These are phyloP conservation scores for Passalora sequoiae DNA, from an alignment of 2,329 filamentous ascomycete species.

Conservation along the genomic window DNA sequence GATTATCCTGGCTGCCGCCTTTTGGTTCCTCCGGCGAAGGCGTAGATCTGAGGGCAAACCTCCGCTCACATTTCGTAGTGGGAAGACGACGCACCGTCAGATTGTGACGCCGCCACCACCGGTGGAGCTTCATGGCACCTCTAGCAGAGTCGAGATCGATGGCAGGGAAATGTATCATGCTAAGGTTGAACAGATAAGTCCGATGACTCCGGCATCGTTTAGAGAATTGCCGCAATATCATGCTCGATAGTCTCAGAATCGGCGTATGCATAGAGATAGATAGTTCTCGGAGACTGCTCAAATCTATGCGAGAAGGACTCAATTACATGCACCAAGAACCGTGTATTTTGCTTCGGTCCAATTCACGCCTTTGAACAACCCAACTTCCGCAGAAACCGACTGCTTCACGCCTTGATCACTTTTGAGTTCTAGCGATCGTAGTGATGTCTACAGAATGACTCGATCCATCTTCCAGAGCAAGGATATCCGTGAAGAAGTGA, in stretches of 20 bases:
- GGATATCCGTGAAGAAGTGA: too few relatives aligned
- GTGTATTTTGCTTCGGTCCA: too few relatives aligned
- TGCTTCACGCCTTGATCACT: too few relatives aligned
- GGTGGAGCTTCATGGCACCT: background rate
- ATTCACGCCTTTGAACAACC: too few relatives aligned
- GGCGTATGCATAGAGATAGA: too few relatives aligned
- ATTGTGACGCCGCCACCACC: background rate
- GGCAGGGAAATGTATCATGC: background rate
- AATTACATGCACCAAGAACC: too few relatives aligned
- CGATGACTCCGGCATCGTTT: background rate
- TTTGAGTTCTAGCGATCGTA: too few relatives aligned
- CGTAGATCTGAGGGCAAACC: background rate
- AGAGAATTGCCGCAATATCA: background rate
- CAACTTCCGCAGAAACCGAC: too few relatives aligned
- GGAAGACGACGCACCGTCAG: background rate
- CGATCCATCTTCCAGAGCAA: too few relatives aligned
- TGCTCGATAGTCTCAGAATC: conserved; percentile 1
- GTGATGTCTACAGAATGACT: too few relatives aligned
- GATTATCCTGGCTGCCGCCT: background rate
- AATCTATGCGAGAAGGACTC: too few relatives aligned
- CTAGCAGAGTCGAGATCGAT: background rate
- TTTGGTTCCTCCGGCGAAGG: background rate
- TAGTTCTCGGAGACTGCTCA: too few relatives aligned
- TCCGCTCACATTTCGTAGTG: background rate
- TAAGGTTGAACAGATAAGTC: background rate